Percentiles rank a stretch among this genome's conserved stretches.
Conservation (phyloP, 306 rosid species). For the Senna siamea region DNA sequence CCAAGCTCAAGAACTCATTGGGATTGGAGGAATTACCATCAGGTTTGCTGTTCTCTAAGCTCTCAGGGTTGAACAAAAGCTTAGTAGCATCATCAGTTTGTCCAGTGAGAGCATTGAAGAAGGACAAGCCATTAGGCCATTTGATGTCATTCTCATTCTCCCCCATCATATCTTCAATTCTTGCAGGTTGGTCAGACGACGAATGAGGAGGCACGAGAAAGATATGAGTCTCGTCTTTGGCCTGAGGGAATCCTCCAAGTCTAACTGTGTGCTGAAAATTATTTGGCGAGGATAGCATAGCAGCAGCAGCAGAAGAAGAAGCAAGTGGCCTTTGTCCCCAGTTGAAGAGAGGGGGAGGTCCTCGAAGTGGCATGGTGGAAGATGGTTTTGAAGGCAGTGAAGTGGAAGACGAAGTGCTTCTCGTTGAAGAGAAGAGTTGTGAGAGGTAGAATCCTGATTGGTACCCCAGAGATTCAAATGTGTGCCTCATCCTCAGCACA, state of each 20-base stretch:
- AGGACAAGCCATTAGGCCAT: slow-evolving; percentile 91
- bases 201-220: slow-evolving; percentile 71
- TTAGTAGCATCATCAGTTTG: slow-evolving; percentile 78
- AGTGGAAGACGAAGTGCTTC: slow-evolving; percentile 70
- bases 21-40: slow-evolving; percentile 46
- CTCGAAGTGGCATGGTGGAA: slow-evolving; percentile 67
- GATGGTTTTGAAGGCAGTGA: slow-evolving; percentile 73
- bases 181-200: slow-evolving; percentile 53
- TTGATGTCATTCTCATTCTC: slow-evolving; percentile 84
- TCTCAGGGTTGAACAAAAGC: slow-evolving; percentile 78
- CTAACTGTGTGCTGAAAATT: slow-evolving; percentile 63
- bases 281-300: slow-evolving; percentile 74
- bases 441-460: slow-evolving; percentile 95
- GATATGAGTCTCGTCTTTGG: slow-evolving; percentile 80
- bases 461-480: slow-evolving; percentile 95
- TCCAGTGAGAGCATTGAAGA: slow-evolving; percentile 89
- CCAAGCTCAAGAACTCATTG: slow-evolving; percentile 91
- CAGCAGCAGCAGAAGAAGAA: slow-evolving; percentile 57
- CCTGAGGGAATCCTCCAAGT: slow-evolving; percentile 67
- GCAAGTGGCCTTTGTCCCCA: slow-evolving; percentile 85
- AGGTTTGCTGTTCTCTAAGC: slow-evolving; percentile 60
- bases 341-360: slow-evolving; percentile 80
- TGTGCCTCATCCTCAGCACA: slow-evolving; percentile 98
- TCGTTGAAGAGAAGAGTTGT: slow-evolving; percentile 88
- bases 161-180: slow-evolving; percentile 80